Evolutionary conservation across 768 basidiomycete species (phyloP).

Genomic region (Suillus ampliporus): DNA sequence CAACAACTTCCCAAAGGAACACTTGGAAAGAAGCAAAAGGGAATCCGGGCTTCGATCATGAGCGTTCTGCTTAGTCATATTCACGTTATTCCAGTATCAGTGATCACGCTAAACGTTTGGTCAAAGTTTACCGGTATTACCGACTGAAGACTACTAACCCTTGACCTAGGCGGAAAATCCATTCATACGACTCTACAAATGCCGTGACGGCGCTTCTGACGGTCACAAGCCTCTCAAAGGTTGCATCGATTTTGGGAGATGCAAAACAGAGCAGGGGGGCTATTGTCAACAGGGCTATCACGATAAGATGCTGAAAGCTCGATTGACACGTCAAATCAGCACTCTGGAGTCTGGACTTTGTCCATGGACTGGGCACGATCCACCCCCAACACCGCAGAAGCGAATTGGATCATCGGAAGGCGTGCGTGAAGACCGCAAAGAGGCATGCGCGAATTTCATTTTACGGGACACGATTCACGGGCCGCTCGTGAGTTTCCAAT

Average conservation of each 20-base stretch:
- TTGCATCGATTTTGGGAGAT: background rate
- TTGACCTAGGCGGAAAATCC: background rate
- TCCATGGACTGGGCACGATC: background rate
- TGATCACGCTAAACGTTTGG: no score
- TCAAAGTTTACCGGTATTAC: no score
- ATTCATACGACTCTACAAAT: background rate
- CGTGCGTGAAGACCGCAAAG: background rate
- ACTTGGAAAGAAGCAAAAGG: background rate
- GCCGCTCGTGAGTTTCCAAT: background rate
- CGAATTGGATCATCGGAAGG: background rate
- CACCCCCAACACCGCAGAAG: background rate
- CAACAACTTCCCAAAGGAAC: slow-evolving; percentile 4
- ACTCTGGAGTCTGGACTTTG: background rate
- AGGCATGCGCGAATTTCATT: background rate
- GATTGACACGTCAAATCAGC: background rate
- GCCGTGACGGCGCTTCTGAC: background rate
- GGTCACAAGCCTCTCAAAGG: background rate
- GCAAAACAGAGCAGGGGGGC: background rate
- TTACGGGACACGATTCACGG: background rate
- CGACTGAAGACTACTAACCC: background rate
- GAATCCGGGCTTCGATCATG: background rate
- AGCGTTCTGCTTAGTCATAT: no score
- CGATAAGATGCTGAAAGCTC: background rate
- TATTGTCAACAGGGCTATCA: background rate
- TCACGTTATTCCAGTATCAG: no score